These are phyloP conservation scores for Neurospora africana DNA, from an alignment of 495 filamentous ascomycete species.

Conservation along the genomic window DNA sequence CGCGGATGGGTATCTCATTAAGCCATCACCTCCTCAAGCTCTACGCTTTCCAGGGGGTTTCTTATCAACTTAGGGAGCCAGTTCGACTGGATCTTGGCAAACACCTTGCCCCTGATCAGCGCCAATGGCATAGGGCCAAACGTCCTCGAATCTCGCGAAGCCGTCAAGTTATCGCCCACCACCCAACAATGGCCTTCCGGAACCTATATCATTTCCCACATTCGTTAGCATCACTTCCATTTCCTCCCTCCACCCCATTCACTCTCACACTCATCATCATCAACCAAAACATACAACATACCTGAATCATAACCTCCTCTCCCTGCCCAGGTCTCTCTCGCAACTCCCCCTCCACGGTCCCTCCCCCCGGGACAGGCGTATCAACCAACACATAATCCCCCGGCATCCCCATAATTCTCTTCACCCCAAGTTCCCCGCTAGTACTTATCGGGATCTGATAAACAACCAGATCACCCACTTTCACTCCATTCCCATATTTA, in stretches of 20 bases:
- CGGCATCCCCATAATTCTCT: slow-evolving; percentile 75
- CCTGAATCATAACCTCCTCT: slow-evolving; percentile 64
- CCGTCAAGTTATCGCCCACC: slow-evolving; percentile 74
- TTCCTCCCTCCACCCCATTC: neutral
- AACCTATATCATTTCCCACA: slow-evolving; percentile 39
- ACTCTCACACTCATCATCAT: neutral
- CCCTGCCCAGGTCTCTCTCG: neutral
- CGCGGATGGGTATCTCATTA: neutral
- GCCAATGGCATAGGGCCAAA: slow-evolving; percentile 81
- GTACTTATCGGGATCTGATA: slow-evolving; percentile 64
- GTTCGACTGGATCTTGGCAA: slow-evolving; percentile 50
- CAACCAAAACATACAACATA: slow-evolving; percentile 38
- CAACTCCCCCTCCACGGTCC: neutral
- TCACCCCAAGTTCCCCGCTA: slow-evolving; percentile 46
- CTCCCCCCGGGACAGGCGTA: slow-evolving; percentile 35
- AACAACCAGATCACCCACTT: slow-evolving; percentile 75
- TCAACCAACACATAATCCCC: slow-evolving; percentile 82
- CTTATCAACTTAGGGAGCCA: slow-evolving; percentile 20
- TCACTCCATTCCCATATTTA: slow-evolving; percentile 55
- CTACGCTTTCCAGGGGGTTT: slow-evolving; percentile 16
- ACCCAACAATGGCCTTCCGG: slow-evolving; percentile 85
- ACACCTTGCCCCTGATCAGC: slow-evolving; percentile 76
- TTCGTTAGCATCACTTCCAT: neutral
- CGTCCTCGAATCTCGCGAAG: slow-evolving; percentile 72
- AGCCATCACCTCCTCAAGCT: neutral